These are phyloP conservation scores for Alternaria atra DNA, from an alignment of 2,329 filamentous ascomycete genomes.

Conservation along the genomic window DNA sequence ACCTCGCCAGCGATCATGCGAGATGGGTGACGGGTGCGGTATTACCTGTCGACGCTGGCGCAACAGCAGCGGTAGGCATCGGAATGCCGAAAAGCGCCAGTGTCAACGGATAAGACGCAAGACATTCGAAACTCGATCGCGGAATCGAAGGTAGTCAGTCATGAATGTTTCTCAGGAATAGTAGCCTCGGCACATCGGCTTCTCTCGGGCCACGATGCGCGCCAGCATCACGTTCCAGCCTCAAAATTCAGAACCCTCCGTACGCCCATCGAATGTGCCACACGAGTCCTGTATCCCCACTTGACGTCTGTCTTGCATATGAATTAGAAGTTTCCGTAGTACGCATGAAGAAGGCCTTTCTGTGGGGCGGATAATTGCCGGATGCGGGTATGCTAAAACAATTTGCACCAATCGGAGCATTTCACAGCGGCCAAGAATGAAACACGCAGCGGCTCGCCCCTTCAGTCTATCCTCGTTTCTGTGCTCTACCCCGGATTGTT, in stretches of 20 bases:
- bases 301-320: not conserved
- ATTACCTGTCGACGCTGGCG: slow-evolving; percentile 42
- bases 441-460: not conserved
- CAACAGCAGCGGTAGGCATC: slow-evolving; percentile 41
- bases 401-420: slow-evolving; percentile 24
- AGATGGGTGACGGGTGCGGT: slow-evolving; percentile 59
- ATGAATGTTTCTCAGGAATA: no score
- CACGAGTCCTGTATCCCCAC: not conserved
- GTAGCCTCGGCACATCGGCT: not conserved
- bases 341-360: not conserved
- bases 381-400: slow-evolving; percentile 1
- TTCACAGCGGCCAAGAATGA: not conserved
- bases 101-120: slow-evolving; percentile 31
- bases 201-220: no score
- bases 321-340: not conserved
- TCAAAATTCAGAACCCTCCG: not conserved
- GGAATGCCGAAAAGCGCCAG: slow-evolving; percentile 35
- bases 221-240: not conserved
- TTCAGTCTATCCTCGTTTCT: not conserved
- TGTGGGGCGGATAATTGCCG: slow-evolving; percentile 9
- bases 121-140: no score
- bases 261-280: not conserved
- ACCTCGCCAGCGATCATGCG: slow-evolving; percentile 62
- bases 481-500: not conserved
- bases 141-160: not conserved